Base-by-base conservation (phyloP, 2,329 filamentous ascomycete species). In the Emmonsia crescens region DNA sequence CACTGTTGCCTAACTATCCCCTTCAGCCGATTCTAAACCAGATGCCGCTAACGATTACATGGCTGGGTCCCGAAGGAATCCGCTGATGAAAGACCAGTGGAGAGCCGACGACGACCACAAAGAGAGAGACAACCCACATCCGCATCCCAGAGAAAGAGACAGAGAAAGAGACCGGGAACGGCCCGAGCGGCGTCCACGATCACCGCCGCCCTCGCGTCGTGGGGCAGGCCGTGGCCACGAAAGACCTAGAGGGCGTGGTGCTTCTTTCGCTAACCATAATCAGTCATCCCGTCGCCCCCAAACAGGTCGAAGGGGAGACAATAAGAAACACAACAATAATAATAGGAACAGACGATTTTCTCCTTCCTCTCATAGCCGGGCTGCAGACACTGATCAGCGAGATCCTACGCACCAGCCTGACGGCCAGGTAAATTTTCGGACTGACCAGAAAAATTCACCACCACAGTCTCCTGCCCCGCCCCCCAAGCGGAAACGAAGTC, bases 11-110 rank as follows among this genome's bases (percentile, higher is more conserved):
- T 48, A 59, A 60, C 40, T 64, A 64, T 59, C 33, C 33, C 49
- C 31, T 55, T 52, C 59, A 60, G 49, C 59, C 59, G 59, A 60
- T 60, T 60, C 36, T 42, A 61, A 68, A 64, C 69, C 74, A 71
- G 72, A 79, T 80, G 78, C 73, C 67, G 75, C 68, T 71, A 70
- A 69, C 69, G 68, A 70, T 71, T 75, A 76, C 74, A 80, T 80
- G 78, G 78, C 78, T 75, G 76, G 75, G 72, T 77, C 76, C 71
- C 75, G 72, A 73, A 74, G 73, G 74, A 78, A 76, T 74, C 76
- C 77, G 71, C 74, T 75, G 70, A 74, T 79, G 76, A 80, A 74
- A 77, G 75, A 79, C 71, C 73, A 78, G 73, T 78, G 78, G 77
- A 79, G 75, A 74, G 74, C 71, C 69, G 71, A 77, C 70, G 72